phyloP scores from a whole-genome alignment of 139 green algal species.

The Chlorella sorokiniana region DNA sequence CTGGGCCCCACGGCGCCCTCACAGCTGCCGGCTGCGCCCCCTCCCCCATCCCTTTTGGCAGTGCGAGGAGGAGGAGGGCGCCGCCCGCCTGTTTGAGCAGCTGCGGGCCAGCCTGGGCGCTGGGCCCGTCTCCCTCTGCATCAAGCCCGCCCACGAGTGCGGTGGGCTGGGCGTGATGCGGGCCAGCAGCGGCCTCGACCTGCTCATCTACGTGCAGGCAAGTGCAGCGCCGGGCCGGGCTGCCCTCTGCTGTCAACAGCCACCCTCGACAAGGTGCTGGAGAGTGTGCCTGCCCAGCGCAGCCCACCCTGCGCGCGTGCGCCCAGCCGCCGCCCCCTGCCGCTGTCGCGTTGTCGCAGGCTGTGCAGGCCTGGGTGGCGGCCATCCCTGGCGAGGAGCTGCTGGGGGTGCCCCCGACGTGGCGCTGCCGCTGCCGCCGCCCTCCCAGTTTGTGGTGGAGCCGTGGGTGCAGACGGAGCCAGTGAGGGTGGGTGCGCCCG shows the following conservation, averaged over 20 bases:
- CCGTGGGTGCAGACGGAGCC: conserved; percentile 22
- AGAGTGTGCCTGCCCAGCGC: not conserved
- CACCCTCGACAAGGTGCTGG: not conserved
- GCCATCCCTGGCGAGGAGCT: conserved; percentile 24
- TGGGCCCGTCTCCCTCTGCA: not conserved
- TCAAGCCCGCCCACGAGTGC: not conserved
- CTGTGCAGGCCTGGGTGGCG: conserved; percentile 27
- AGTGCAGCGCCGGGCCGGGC: not conserved
- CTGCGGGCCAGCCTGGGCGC: conserved; percentile 22
- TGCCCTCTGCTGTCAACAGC: not conserved
- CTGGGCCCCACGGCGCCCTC: not conserved
- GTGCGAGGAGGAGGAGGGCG: conserved; percentile 12
- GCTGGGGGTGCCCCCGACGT: conserved; percentile 7
- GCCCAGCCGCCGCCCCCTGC: no score
- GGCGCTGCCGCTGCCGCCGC: conserved; percentile 40
- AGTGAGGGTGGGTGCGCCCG: conserved; percentile 20
- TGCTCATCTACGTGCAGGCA: conserved; percentile 14
- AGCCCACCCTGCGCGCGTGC: not conserved
- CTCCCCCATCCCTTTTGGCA: not conserved
- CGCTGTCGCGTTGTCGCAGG: not conserved
- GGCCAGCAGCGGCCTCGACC: conserved; percentile 12
- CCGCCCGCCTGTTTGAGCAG: conserved; percentile 28
- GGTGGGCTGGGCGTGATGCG: conserved; percentile 11
- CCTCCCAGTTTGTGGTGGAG: conserved; percentile 41
- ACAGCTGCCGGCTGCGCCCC: not conserved